Evolutionary conservation across 371 early-diverging fungal species (phyloP).

Genomic region (Globomyces sp.): DNA sequence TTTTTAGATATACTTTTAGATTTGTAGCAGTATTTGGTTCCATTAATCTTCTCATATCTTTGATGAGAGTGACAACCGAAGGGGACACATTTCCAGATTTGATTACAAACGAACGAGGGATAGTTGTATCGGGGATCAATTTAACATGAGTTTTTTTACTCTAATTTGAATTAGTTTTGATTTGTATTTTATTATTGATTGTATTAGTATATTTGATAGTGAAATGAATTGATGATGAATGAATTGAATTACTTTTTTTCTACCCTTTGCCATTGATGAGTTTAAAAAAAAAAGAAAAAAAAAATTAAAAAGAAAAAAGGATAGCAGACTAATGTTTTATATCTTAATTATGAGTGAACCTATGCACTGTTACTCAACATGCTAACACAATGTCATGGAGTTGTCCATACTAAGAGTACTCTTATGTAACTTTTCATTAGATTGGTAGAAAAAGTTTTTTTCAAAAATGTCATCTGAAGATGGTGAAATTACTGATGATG

Average conservation of each 20-base stretch:
- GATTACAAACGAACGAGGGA: constrained; percentile 91
- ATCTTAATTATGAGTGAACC: too few species aligned
- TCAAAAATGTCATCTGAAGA: background rate
- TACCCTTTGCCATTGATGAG: too few species aligned
- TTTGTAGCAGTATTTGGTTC: constrained; percentile 88
- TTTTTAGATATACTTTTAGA: constrained; percentile 54
- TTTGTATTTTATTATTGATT: too few species aligned
- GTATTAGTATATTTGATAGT: too few species aligned
- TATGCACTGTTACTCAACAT: too few species aligned
- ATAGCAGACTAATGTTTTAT: too few species aligned
- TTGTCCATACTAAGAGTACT: too few species aligned
- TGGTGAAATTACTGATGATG: background rate
- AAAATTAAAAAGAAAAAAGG: too few species aligned
- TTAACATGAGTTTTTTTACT: constrained; percentile 52
- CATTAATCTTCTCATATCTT: constrained; percentile 85
- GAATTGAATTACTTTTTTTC: too few species aligned
- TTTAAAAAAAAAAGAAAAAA: too few species aligned
- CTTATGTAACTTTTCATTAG: constrained; percentile 9
- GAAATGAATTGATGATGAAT: too few species aligned
- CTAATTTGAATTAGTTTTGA: background rate
- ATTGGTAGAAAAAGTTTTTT: background rate
- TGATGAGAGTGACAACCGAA: constrained; percentile 72
- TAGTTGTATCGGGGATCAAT: constrained; percentile 44
- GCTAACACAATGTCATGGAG: too few species aligned
- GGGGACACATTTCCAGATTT: constrained; percentile 78